phyloP scores from a whole-genome alignment of 2,329 filamentous ascomycete species.

The Graphium sp. region DNA sequence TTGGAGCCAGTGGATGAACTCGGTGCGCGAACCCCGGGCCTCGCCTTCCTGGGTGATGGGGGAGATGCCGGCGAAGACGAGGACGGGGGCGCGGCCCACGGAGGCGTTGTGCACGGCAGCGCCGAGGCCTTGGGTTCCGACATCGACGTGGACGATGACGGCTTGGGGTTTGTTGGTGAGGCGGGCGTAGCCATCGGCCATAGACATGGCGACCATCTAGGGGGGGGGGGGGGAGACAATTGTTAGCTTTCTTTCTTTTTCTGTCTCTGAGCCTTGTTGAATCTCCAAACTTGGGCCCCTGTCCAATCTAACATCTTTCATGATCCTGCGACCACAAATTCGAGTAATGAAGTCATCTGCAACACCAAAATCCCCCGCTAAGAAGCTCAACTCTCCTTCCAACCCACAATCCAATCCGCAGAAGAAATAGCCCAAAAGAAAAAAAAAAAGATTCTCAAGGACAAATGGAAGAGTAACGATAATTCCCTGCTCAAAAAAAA shows the following conservation, averaged over 20 bases:
- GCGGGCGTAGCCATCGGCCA: constrained; percentile 68
- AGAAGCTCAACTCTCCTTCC: no score
- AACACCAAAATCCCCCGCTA: no score
- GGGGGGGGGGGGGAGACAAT: not conserved
- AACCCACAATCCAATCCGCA: no score
- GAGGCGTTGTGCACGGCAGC: constrained; percentile 69
- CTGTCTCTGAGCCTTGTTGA: no score
- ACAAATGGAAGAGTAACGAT: not conserved
- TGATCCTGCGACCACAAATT: no score
- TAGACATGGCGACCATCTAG: constrained; percentile 70
- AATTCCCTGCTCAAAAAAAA: no score
- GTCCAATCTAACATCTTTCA: no score
- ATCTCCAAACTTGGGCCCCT: no score
- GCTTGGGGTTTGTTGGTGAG: constrained; percentile 57
- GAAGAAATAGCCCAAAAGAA: not conserved
- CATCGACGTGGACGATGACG: constrained; percentile 68
- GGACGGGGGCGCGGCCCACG: constrained; percentile 54
- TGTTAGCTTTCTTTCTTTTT: no score
- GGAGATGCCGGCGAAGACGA: constrained; percentile 64
- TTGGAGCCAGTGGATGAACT: constrained; percentile 80
- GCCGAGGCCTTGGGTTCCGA: constrained; percentile 63
- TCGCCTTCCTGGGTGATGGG: constrained; percentile 67
- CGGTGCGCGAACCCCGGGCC: constrained; percentile 58
- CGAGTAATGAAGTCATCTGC: no score
- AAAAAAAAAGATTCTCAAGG: constrained; percentile 1